Conservation (phyloP, 1,139 yeast species). For the Scheffersomyces illinoinensis region DNA sequence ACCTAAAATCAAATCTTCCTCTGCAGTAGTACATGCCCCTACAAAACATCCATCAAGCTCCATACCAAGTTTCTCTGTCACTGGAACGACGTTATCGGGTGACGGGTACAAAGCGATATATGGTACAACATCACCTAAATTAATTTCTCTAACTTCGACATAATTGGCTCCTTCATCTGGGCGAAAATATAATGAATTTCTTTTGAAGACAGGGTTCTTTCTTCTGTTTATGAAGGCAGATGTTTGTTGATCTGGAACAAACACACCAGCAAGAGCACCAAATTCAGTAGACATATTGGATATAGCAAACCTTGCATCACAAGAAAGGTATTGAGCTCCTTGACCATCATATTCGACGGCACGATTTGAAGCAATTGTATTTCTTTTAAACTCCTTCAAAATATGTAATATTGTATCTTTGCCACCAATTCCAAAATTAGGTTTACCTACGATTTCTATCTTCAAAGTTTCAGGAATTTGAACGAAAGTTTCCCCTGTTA, state of each 20-base stretch:
- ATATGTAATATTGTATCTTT: neutral
- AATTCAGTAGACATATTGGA: neutral
- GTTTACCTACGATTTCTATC: neutral
- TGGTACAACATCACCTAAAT: neutral
- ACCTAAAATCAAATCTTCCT: neutral
- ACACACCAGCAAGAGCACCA: neutral
- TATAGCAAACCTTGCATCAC: neutral
- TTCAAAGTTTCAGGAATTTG: neutral
- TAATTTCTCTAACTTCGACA: neutral
- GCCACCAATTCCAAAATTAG: neutral
- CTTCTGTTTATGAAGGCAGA: neutral
- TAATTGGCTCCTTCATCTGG: neutral
- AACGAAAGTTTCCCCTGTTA: neutral
- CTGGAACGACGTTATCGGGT: neutral
- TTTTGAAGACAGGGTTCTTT: neutral
- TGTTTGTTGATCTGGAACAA: neutral
- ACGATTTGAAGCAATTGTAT: neutral
- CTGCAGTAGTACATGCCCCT: neutral
- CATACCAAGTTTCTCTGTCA: neutral
- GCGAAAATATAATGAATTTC: neutral
- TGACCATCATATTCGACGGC: neutral
- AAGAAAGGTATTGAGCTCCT: neutral
- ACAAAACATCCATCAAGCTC: neutral
- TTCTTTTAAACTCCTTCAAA: neutral
- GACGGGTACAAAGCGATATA: neutral